Base-by-base conservation (phyloP, 768 basidiomycete species). In the Zangia roseola region DNA sequence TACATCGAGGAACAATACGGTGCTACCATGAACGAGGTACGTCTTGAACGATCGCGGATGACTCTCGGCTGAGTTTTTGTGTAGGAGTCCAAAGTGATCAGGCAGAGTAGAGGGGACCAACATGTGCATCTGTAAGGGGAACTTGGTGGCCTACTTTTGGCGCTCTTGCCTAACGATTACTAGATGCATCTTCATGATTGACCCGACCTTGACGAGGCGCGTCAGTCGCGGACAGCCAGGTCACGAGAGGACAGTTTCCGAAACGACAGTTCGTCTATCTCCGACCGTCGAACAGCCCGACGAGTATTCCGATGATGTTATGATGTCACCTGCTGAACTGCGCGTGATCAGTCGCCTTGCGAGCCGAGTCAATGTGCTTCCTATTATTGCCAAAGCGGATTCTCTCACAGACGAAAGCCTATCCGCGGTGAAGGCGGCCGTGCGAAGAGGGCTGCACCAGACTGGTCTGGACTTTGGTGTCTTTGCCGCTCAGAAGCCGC, bases 11-110 rank as follows among this genome's bases (percentile, higher is more conserved):
- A 79, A 5, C 88, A 87, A 59, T 93, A 84, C 64, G 86, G 86
- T 12, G 88, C 92, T 57, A 91, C 91, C 1, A 84, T 94, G 83
- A 88, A 77, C 61, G 91, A 93, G 75, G 91, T 88, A 51, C 6
- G 62, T 54, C 26, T 35, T 37, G 5, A 24, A 16, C 25, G 16
- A 17, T 35, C 38, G 42, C 47, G 31, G 17, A 28, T 34, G 30
- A 28, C 12, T 35, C 13, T 31, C 40, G 13, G 10, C n/a, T 35
- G 49, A 34, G 55, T 20, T 44, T 8, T 43, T 42, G 40, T 41
- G 39, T 45, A 91, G 90, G 90, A 93, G 74, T 88, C 87, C 47
- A 94, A 93, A 75, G 90, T 94, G 35, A 73, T 92, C 43, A 81
- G 91, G 55, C 81, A 90, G 65, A 89, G 81, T 70, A 91, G 86